phyloP scores from a whole-genome alignment of 768 basidiomycete species.

The Pisolithus sp. region DNA sequence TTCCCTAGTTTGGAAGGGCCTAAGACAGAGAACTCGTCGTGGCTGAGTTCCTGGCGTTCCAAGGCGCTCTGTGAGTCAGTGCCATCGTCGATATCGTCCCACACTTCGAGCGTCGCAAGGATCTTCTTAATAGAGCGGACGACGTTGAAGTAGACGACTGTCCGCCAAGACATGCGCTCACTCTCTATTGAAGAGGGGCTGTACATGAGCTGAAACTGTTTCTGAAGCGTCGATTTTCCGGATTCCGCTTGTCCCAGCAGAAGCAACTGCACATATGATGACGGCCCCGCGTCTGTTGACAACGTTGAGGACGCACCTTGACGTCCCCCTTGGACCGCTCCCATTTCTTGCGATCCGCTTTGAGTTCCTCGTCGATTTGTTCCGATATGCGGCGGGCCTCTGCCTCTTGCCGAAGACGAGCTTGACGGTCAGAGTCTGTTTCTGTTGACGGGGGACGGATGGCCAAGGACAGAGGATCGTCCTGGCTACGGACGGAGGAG shows the following conservation, averaged over 20 bases:
- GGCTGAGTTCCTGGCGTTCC: constrained; percentile 26
- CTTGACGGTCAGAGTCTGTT: constrained; percentile 55
- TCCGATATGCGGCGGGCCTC: constrained; percentile 75
- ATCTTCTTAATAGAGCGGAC: constrained; percentile 67
- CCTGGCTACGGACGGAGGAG: constrained; percentile 65
- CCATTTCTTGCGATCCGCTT: constrained; percentile 57
- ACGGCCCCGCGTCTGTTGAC: constrained; percentile 16
- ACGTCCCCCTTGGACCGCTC: constrained; percentile 69
- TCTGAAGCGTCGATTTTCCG: constrained; percentile 71
- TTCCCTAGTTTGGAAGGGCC: constrained; percentile 11
- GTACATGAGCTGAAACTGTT: constrained; percentile 80
- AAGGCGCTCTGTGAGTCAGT: constrained; percentile 31
- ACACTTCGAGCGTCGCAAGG: constrained; percentile 52
- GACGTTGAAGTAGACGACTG: constrained; percentile 71
- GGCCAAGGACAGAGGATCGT: constrained; percentile 68
- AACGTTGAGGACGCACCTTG: constrained; percentile 39
- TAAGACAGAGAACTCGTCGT: constrained; percentile 17
- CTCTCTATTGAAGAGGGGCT: constrained; percentile 61
- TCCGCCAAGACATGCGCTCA: constrained; percentile 67
- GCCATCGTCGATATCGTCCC: constrained; percentile 56
- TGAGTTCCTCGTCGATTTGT: constrained; percentile 75
- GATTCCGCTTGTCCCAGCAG: constrained; percentile 76
- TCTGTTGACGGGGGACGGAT: constrained; percentile 61
- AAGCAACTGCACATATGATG: constrained; percentile 41
- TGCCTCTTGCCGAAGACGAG: constrained; percentile 58